Evolutionary conservation across 306 rosid species (phyloP), one percentile per base, ranked within the genome.

Genomic region (Castanea sativa): DNA sequence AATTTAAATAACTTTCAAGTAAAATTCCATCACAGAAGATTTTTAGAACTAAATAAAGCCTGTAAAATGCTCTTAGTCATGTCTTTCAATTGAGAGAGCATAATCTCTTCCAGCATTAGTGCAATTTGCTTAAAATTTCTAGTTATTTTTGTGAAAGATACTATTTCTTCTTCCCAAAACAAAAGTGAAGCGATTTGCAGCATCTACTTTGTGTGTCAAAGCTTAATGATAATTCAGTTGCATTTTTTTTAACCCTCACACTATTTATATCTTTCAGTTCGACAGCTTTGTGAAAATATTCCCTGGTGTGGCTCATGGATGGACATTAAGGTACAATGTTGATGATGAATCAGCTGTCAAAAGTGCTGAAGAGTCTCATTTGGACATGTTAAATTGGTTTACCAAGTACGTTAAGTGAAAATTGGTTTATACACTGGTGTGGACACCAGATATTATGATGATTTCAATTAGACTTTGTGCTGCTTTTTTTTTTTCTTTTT

Each of bases 241-340:
- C 49, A 32, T 33, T 18, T 67, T 67, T 33, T 6, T 33, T 33
- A 20, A 29, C 69, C 55, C 45, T 60, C 20, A 43, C 68, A 69
- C 33, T 32, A 67, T 33, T 14, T 33, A 14, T 19, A 4, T 67
- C 10, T 76, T 14, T 32, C 73, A 90, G 97, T 53, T 86, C 14
- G 88, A 87, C 43, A 78, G 87, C 79, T 88, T 84, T 71, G 91
- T 90, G 79, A 92, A 90, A 78, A 59, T 87, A 79, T 92, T 79
- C 78, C 90, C 90, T 55, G 85, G 90, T 29, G 87, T 89, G 53
- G 53, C 49, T 11, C 87, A 86, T 59, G 85, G 87, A 27, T 86
- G 89, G 89, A 77, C 85, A 20, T 74, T 83, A 78, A 77, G 81
- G 71, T 86, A 73, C 78, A 59, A 63, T 25, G 70, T 19, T 27